phyloP scores from a whole-genome alignment of 305 asterid species.

The Plantago lanceolata region DNA sequence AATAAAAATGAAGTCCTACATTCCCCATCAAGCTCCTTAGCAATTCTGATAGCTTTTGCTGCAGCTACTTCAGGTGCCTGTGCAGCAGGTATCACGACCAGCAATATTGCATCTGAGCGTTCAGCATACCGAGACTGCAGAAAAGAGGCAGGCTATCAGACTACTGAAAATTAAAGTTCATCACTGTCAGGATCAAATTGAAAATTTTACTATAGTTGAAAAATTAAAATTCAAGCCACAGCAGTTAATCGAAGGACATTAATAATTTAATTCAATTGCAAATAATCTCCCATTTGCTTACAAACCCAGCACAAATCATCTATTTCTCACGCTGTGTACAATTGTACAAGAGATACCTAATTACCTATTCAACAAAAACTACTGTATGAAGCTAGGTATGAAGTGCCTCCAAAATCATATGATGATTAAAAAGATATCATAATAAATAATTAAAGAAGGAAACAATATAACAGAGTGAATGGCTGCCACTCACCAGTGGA shows the following conservation, averaged over 20 bases:
- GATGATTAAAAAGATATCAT: background rate
- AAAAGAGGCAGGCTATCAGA: constrained; percentile 24
- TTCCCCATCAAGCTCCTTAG: constrained; percentile 96
- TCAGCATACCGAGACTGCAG: constrained; percentile 81
- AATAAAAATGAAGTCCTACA: constrained; percentile 45
- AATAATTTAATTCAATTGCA: background rate
- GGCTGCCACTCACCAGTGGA: constrained; percentile 66
- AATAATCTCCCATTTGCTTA: background rate
- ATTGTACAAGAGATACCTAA: background rate
- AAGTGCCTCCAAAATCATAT: background rate
- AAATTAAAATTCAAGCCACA: background rate
- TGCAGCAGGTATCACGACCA: constrained; percentile 85
- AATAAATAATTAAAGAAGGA: background rate
- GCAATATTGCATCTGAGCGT: constrained; percentile 86
- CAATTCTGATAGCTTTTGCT: constrained; percentile 86
- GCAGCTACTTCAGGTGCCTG: constrained; percentile 97
- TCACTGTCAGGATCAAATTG: constrained; percentile 9
- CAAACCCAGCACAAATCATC: background rate
- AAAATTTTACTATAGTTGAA: constrained; percentile 6
- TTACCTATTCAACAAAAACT: background rate
- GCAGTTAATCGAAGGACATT: background rate
- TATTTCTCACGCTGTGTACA: background rate
- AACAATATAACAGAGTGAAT: constrained; percentile 3
- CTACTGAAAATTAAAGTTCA: constrained; percentile 13
- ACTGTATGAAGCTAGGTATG: background rate